These are phyloP conservation scores for Passiflora organensis DNA, from an alignment of 345 rosid genomes.

Conservation along the genomic window DNA sequence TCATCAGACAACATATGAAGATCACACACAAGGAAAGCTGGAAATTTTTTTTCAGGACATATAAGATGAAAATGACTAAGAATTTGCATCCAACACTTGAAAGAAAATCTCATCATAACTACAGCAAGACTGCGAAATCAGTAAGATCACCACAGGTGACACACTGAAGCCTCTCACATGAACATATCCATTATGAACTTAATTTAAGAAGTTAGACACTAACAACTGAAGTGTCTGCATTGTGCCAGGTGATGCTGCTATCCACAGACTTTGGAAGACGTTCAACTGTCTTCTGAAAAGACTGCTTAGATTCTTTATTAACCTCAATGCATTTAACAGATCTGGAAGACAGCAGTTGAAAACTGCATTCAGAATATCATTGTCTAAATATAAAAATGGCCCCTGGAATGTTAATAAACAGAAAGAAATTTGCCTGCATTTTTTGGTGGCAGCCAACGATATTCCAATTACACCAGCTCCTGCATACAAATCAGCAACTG, in stretches of 20 bases:
- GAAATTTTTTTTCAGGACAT: not conserved
- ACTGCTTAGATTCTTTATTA: slow-evolving; percentile 79
- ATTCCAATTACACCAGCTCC: slow-evolving; percentile 96
- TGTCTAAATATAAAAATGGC: too few species aligned
- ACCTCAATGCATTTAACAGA: slow-evolving; percentile 88
- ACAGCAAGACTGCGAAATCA: slow-evolving; percentile 3
- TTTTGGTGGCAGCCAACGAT: slow-evolving; percentile 76
- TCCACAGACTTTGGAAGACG: slow-evolving; percentile 66
- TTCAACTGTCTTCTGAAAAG: slow-evolving; percentile 79
- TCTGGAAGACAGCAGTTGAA: slow-evolving; percentile 35
- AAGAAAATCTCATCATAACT: not conserved
- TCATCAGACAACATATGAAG: not conserved
- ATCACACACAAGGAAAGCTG: not conserved
- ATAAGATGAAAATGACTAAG: not conserved
- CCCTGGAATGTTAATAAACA: slow-evolving; percentile 5
- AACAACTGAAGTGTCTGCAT: slow-evolving; percentile 77
- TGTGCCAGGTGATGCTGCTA: slow-evolving; percentile 86
- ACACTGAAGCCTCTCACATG: not conserved
- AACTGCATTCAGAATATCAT: too few species aligned
- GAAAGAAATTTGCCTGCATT: slow-evolving; percentile 64
- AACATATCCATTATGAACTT: slow-evolving; percentile 11
- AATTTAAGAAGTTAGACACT: slow-evolving; percentile 26
- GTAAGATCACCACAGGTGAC: not conserved
- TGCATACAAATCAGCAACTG: slow-evolving; percentile 90
- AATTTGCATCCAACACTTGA: not conserved